These are phyloP conservation scores for Carex scoparia DNA, from an alignment of 176 grass and related monocot species.

Conservation along the genomic window DNA sequence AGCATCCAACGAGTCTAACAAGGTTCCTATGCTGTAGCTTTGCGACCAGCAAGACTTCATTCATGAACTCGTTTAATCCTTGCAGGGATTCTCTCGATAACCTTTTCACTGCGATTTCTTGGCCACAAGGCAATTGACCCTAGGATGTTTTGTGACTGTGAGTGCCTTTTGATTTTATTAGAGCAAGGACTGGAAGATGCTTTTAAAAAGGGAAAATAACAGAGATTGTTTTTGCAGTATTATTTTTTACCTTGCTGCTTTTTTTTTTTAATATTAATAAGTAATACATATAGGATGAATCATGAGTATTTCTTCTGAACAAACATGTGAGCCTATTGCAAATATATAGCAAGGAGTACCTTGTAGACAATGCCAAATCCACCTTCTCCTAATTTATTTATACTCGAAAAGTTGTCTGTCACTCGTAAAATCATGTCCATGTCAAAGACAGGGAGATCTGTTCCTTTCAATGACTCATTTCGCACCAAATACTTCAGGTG, in stretches of 20 bases:
- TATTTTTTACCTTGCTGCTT: not conserved
- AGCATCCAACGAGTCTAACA: conserved; percentile 40
- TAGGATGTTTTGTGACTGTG: not conserved
- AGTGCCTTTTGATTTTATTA: conserved; percentile 13
- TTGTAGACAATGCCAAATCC: conserved; percentile 52
- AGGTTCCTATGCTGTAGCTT: conserved; percentile 63
- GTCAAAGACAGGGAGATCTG: conserved; percentile 18
- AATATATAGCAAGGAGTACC: conserved; percentile 28
- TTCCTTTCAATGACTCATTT: not conserved
- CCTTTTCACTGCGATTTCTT: conserved; percentile 55
- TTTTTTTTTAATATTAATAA: not conserved
- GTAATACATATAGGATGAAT: not conserved
- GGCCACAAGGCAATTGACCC: conserved; percentile 30
- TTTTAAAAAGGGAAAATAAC: not conserved
- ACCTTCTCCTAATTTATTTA: conserved; percentile 43
- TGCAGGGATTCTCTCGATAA: conserved; percentile 33
- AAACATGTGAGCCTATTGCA: not conserved
- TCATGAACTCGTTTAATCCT: conserved; percentile 43
- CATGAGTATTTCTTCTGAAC: not conserved
- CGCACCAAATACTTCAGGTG: not conserved
- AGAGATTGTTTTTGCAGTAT: not conserved
- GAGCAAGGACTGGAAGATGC: not conserved
- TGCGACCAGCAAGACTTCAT: conserved; percentile 46
- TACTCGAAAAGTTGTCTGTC: conserved; percentile 40
- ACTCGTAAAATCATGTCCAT: conserved; percentile 21